Conservation (phyloP, 106 monocot species). For the Dactylorhiza incarnata region DNA sequence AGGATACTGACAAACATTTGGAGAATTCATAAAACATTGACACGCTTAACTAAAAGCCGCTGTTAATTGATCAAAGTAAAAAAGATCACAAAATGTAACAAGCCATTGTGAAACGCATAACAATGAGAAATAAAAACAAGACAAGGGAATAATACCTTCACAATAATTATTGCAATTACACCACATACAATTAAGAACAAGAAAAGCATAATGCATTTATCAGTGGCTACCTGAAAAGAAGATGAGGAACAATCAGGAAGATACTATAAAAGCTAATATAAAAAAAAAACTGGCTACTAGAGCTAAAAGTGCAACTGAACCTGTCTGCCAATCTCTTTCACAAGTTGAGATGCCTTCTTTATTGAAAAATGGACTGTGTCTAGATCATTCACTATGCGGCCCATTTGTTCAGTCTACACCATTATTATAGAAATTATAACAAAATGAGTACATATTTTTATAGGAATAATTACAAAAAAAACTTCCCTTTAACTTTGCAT, state of each 20-base stretch:
- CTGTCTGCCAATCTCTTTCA: conserved; percentile 72
- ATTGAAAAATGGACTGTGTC: conserved; percentile 68
- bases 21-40: not conserved
- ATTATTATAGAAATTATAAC: not conserved
- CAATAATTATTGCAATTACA: conserved; percentile 57
- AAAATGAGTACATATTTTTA: too few relatives aligned
- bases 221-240: conserved; percentile 50
- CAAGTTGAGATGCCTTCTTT: conserved; percentile 67
- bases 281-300: not conserved
- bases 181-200: conserved; percentile 59
- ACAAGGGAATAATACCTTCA: conserved; percentile 35
- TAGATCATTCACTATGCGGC: conserved; percentile 64
- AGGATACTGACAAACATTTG: not conserved
- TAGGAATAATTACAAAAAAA: too few relatives aligned
- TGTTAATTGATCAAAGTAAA: not conserved
- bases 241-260: not conserved
- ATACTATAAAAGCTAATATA: not conserved
- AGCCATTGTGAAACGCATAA: not conserved
- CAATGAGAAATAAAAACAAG: not conserved
- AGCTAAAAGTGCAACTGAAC: conserved; percentile 2
- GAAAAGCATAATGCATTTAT: conserved; percentile 54
- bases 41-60: not conserved
- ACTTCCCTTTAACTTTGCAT: too few relatives aligned
- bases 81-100: not conserved
- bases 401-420: conserved; percentile 69